phyloP scores from a whole-genome alignment of 345 rosid species.

The Rubroshorea leprosula region DNA sequence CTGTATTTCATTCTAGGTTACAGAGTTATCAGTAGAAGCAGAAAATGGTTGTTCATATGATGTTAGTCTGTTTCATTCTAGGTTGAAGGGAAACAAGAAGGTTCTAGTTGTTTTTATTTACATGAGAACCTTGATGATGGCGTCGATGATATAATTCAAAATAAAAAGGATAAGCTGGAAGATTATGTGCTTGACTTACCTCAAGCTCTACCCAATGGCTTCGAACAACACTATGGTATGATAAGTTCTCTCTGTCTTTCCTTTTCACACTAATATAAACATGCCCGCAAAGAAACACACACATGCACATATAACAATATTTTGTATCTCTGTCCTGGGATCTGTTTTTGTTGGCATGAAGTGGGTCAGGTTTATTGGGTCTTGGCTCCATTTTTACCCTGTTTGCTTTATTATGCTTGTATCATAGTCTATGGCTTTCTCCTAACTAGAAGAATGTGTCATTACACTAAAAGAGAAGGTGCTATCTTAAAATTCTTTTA shows the following conservation, averaged over 20 bases:
- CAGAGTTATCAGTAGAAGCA: no score
- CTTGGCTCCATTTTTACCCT: not conserved
- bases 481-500: not conserved
- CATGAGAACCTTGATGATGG: constrained; percentile 48
- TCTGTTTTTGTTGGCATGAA: not conserved
- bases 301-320: not conserved
- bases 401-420: constrained; percentile 3
- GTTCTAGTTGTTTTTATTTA: constrained; percentile 67
- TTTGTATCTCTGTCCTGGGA: not conserved
- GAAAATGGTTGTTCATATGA: constrained; percentile 4
- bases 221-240: constrained; percentile 52
- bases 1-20: constrained; percentile 44
- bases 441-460: constrained; percentile 1
- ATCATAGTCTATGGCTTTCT: not conserved
- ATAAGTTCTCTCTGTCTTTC: constrained; percentile 11
- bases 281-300: not conserved
- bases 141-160: constrained; percentile 28
- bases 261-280: not conserved
- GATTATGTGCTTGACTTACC: constrained; percentile 36
- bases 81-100: constrained; percentile 66
- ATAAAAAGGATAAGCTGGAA: constrained; percentile 25
- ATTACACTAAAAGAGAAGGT: not conserved
- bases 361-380: not conserved
- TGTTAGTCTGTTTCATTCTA: constrained; percentile 25
- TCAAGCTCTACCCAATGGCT: constrained; percentile 61